Base-by-base conservation (phyloP, 495 filamentous ascomycete species). In the Bacidia gigantensis region DNA sequence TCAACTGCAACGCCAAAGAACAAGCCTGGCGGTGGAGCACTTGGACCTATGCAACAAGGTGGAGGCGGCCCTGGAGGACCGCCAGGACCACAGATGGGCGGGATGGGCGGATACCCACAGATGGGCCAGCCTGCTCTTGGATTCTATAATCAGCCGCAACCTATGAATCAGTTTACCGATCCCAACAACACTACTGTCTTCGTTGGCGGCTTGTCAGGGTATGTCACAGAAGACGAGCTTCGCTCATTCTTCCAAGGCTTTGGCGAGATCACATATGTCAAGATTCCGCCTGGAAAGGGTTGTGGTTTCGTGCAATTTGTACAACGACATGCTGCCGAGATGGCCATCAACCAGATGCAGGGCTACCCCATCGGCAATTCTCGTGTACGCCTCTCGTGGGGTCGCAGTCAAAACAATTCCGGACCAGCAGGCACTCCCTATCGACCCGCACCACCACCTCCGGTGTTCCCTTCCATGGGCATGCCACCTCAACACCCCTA, bases 271-370 rank as follows among this genome's bases (percentile, higher is more conserved):
- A 99, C 92, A 62, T 99, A 99, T 68, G 92, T 99, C 72, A 99
- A 99, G 80, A 99, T 99, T 57, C 92, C 92, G 41, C 92, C 93
- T 26, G 92, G 92, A 64, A 99, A 99, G 78, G 92, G 92, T 57
- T 99, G 92, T 62, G 92, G 92, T 46, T 99, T 99, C 64, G 92
- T 99, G 45, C 92, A 99, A 66, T 99, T 99, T 61, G 93, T 99
- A 49, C 92, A 99, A 69, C 89, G 92, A 55, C 92, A 99, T 68
- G 92, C 92, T 17, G 92, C 92, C 20, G 92, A 99, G 73, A 99
- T 99, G 92, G 92, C 92, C 51, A 99, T 99, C 76, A 99, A 99
- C 73, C 92, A 99, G 71, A 99, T 99, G 92, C 92, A 99, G 70
- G 92, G 92, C 35, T 99, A 98, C 69, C 92, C 92, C 38, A 99